Percentiles rank a stretch among this genome's conserved stretches.
phyloP scores from a whole-genome alignment of 2,329 filamentous ascomycete species.

The Chaetomium strumarium region DNA sequence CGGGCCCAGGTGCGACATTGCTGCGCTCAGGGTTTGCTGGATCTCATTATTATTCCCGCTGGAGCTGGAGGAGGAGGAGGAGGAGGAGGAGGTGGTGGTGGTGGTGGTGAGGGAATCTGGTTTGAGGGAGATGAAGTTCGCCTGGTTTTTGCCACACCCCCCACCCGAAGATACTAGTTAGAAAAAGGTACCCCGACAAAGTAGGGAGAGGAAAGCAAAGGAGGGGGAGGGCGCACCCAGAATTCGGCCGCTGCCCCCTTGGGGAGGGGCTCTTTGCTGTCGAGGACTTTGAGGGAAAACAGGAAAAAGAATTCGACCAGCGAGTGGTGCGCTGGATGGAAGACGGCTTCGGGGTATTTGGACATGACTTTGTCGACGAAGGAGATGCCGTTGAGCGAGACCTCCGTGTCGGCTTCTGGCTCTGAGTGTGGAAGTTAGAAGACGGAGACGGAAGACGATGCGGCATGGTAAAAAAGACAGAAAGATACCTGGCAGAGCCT shows the following conservation, averaged over 20 bases:
- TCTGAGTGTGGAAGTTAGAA: conserved; percentile 29
- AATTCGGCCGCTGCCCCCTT: conserved; percentile 70
- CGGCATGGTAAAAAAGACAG: not conserved
- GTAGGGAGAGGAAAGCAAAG: conserved; percentile 1
- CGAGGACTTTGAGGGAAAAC: conserved; percentile 64
- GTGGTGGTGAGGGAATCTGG: conserved; percentile 25
- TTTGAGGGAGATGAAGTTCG: conserved; percentile 46
- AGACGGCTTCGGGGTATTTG: conserved; percentile 55
- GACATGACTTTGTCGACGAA: conserved; percentile 60
- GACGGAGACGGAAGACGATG: not conserved
- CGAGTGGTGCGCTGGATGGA: conserved; percentile 49
- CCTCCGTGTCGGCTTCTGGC: conserved; percentile 61
- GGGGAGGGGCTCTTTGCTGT: conserved; percentile 66
- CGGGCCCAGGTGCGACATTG: conserved; percentile 56
- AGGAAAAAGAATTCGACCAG: conserved; percentile 62
- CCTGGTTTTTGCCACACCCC: conserved; percentile 31
- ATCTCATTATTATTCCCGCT: not conserved
- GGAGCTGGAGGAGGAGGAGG: not conserved
- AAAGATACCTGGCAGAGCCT: conserved; percentile 54
- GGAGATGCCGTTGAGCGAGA: conserved; percentile 68
- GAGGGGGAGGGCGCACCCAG: conserved; percentile 49
- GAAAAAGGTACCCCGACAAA: not conserved
- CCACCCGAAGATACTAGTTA: not conserved
- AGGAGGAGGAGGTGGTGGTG: not conserved
- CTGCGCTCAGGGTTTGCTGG: conserved; percentile 38